Conservation (phyloP, 2,329 filamentous ascomycete species). For the Clonostachys chloroleuca region DNA sequence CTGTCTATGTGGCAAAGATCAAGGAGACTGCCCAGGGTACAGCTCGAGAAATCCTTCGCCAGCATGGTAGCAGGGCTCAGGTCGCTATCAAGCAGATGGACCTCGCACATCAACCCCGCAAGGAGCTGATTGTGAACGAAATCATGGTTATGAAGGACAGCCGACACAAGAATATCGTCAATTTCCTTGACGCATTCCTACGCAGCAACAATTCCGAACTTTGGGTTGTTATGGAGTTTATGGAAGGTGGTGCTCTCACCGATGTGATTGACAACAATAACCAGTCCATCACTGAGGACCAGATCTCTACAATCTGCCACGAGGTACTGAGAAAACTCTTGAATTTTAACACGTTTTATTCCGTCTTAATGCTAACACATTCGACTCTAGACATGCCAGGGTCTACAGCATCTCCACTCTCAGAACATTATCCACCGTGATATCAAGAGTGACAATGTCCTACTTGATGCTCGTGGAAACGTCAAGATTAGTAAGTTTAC, state of each 20-base stretch:
- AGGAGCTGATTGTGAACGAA: conserved; percentile 98
- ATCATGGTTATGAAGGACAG: conserved; percentile 99
- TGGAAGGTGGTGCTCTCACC: conserved; percentile 96
- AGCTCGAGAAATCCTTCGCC: conserved; percentile 73
- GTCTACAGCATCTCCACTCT: conserved; percentile 87
- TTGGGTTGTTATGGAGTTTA: conserved; percentile 99
- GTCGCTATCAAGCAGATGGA: conserved; percentile 99
- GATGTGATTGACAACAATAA: conserved; percentile 97
- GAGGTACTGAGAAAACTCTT: conserved; percentile 56
- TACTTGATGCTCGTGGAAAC: conserved; percentile 88
- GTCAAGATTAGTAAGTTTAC: conserved; percentile 87
- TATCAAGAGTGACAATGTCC: conserved; percentile 98
- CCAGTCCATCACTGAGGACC: conserved; percentile 85
- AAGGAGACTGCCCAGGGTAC: conserved; percentile 86
- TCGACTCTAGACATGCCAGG: conserved; percentile 76
- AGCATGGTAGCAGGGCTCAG: conserved; percentile 77
- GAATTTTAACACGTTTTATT: background rate
- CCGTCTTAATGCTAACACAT: conserved; percentile 11
- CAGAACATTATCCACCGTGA: conserved; percentile 98
- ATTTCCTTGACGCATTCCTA: conserved; percentile 95
- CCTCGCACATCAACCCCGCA: conserved; percentile 90
- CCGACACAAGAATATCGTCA: conserved; percentile 97
- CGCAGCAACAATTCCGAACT: conserved; percentile 91
- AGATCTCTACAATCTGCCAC: conserved; percentile 94
- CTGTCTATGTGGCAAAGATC: conserved; percentile 95